Conservation (phyloP, 192 early-diverging fungal genomes). For the Coemansia sp. region DNA sequence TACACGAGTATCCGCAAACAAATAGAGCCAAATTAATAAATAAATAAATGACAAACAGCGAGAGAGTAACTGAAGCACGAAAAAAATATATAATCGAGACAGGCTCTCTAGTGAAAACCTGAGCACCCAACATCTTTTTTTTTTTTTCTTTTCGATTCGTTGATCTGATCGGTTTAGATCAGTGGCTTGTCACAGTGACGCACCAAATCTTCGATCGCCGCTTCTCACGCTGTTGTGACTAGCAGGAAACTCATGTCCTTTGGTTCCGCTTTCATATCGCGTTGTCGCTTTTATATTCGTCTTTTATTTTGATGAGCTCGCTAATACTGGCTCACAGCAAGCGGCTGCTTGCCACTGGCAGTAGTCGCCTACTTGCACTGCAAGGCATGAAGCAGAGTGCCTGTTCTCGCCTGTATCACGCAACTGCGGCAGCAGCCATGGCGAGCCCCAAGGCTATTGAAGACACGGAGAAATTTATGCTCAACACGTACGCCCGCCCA, state of each 20-base stretch:
- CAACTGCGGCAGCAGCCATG: slow-evolving; percentile 16
- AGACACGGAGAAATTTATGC: slow-evolving; percentile 61
- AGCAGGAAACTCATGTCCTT: background rate
- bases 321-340: slow-evolving; percentile 8
- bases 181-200: background rate
- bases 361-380: background rate
- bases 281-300: background rate
- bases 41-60: background rate
- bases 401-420: slow-evolving; percentile 14
- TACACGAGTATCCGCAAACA: slow-evolving; percentile 2
- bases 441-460: slow-evolving; percentile 19
- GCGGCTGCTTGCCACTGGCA: slow-evolving; percentile 17
- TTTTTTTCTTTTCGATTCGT: slow-evolving; percentile 5
- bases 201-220: background rate
- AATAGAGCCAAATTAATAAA: background rate
- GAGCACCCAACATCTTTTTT: background rate
- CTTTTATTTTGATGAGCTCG: background rate
- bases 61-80: slow-evolving; percentile 1
- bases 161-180: slow-evolving; percentile 12
- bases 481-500: slow-evolving; percentile 75
- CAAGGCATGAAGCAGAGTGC: background rate
- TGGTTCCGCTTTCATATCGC: background rate
- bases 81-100: no score
- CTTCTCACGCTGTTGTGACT: background rate
- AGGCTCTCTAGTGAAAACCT: background rate